Evolutionary conservation across 768 basidiomycete species (phyloP).

Genomic region (Kwoniella sp.): DNA sequence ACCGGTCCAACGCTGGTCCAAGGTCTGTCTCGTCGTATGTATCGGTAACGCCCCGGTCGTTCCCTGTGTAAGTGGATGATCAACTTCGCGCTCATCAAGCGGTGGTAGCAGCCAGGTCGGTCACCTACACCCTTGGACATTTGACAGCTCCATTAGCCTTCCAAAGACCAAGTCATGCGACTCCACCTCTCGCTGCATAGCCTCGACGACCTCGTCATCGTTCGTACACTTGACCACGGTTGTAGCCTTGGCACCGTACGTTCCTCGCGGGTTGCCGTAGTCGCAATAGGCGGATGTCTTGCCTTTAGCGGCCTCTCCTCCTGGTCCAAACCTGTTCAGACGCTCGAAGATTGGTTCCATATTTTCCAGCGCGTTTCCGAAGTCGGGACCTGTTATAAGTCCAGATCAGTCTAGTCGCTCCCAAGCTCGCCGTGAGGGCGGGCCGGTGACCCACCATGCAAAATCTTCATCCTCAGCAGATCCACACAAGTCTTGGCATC

Average conservation of each 20-base stretch:
- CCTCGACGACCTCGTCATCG: conserved; percentile 70
- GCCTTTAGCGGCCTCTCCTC: conserved; percentile 28
- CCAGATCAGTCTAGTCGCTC: not conserved
- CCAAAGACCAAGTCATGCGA: conserved; percentile 79
- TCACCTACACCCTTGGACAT: conserved; percentile 68
- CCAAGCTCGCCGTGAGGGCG: not conserved
- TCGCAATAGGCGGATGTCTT: conserved; percentile 71
- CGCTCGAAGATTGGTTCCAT: conserved; percentile 84
- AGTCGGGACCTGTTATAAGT: conserved; percentile 58
- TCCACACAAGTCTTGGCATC: conserved; percentile 87
- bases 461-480: conserved; percentile 73
- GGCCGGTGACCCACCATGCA: conserved; percentile 56
- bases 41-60: conserved; percentile 11
- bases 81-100: not conserved
- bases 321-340: conserved; percentile 56
- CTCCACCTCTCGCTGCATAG: conserved; percentile 58
- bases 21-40: conserved; percentile 3
- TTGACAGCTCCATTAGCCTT: conserved; percentile 75
- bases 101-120: not conserved
- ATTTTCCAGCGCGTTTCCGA: conserved; percentile 80
- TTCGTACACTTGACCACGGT: conserved; percentile 68
- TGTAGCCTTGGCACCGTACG: conserved; percentile 80
- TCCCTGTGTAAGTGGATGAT: conserved; percentile 7
- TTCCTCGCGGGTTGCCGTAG: conserved; percentile 72
- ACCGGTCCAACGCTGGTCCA: conserved; percentile 52